These are phyloP conservation scores for Trichoderma endophyticum DNA, from an alignment of 2,329 filamentous ascomycete species.

Conservation along the genomic window DNA sequence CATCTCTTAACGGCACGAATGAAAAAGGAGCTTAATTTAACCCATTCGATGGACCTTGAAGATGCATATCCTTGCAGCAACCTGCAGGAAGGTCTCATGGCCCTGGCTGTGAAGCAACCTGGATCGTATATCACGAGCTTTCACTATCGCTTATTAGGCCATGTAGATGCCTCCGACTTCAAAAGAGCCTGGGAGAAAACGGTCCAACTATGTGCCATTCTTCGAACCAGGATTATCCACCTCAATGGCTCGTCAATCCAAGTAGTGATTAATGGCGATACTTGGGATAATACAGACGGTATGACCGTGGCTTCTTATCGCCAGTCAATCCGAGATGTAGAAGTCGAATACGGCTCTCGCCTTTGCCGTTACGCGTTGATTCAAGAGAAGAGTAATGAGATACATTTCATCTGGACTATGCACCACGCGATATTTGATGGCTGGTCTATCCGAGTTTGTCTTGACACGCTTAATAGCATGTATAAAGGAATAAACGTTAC, in stretches of 20 bases:
- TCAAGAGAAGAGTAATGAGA: neutral
- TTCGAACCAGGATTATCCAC: slow-evolving; percentile 23
- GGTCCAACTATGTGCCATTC: slow-evolving; percentile 18
- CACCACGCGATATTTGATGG: slow-evolving; percentile 25
- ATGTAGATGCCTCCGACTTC: slow-evolving; percentile 23
- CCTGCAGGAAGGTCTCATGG: slow-evolving; percentile 25
- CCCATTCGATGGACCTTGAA: slow-evolving; percentile 3
- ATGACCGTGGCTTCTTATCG: neutral
- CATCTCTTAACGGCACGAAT: neutral
- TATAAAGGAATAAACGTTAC: neutral
- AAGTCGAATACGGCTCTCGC: neutral
- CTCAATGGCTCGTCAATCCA: slow-evolving; percentile 16
- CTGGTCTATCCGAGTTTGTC: slow-evolving; percentile 16
- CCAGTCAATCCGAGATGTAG: neutral
- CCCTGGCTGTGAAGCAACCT: slow-evolving; percentile 29
- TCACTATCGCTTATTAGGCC: slow-evolving; percentile 22
- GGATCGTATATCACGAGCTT: slow-evolving; percentile 35
- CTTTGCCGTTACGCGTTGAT: slow-evolving; percentile 15
- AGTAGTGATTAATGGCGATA: slow-evolving; percentile 16
- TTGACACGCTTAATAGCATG: neutral
- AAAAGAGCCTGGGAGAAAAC: slow-evolving; percentile 21
- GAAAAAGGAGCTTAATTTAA: neutral
- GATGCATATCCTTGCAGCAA: slow-evolving; percentile 24
- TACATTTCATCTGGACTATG: slow-evolving; percentile 3
- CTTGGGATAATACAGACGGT: neutral